A percentile compares a stretch with the other conserved stretches of the same genome.
Conservation (phyloP, 169 alveolate genomes). For the Plasmodium vinckei region DNA sequence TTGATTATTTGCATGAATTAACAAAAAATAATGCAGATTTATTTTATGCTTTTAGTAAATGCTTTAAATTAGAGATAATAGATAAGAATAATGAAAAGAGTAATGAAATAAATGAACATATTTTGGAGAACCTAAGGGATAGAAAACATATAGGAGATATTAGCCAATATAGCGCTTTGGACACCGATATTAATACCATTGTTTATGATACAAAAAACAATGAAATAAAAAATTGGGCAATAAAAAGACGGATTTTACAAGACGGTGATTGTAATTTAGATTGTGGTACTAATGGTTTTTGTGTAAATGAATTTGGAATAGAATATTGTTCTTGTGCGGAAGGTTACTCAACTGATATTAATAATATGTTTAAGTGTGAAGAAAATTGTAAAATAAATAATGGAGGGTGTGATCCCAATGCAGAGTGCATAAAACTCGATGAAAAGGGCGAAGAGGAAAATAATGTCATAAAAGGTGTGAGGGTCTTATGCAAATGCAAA, state of each 20-base stretch:
- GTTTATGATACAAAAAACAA: neutral
- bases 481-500: slow-evolving; percentile 64
- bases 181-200: too few species aligned
- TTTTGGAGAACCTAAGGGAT: slow-evolving; percentile 1
- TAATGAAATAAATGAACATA: neutral
- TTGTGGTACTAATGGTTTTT: slow-evolving; percentile 26
- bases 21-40: slow-evolving; percentile 1
- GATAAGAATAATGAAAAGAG: slow-evolving; percentile 2
- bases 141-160: too few species aligned
- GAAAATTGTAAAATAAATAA: slow-evolving; percentile 59
- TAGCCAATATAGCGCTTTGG: too few species aligned
- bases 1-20: neutral
- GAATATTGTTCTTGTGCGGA: slow-evolving; percentile 16
- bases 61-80: neutral
- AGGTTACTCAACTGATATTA: slow-evolving; percentile 52
- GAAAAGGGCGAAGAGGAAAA: slow-evolving; percentile 4
- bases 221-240: slow-evolving; percentile 4
- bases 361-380: slow-evolving; percentile 39
- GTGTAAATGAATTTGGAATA: slow-evolving; percentile 8
- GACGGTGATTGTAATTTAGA: slow-evolving; percentile 30
- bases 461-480: slow-evolving; percentile 43
- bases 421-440: slow-evolving; percentile 11
- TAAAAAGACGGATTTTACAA: slow-evolving; percentile 38
- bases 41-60: slow-evolving; percentile 6
- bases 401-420: slow-evolving; percentile 60